phyloP scores from a whole-genome alignment of 1,284 basidiomycete species.

The Austroboletus novae-zelandiae region DNA sequence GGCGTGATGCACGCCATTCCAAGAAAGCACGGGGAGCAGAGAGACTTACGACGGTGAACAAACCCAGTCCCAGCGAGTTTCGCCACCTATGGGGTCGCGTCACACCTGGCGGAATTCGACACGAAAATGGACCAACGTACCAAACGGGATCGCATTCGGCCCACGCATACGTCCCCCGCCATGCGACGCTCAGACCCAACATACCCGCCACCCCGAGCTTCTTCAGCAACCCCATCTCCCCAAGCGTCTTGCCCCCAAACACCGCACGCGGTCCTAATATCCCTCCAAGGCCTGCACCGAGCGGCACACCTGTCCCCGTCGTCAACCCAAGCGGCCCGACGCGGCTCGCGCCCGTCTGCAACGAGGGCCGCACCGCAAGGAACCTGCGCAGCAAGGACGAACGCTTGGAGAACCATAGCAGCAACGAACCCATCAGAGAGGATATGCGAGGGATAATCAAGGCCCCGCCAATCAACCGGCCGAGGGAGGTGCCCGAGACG shows the following conservation, averaged over 20 bases:
- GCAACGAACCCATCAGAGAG: slow-evolving; percentile 57
- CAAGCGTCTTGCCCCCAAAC: slow-evolving; percentile 20
- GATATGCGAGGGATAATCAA: slow-evolving; percentile 64
- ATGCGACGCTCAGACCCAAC: slow-evolving; percentile 45
- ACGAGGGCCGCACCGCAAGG: slow-evolving; percentile 50
- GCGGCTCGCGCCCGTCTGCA: slow-evolving; percentile 13
- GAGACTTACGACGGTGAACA: slow-evolving; percentile 60
- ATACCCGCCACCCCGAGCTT: slow-evolving; percentile 34
- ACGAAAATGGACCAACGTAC: slow-evolving; percentile 34
- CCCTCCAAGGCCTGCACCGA: slow-evolving; percentile 1
- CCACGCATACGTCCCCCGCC: slow-evolving; percentile 59
- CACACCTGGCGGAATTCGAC: background rate
- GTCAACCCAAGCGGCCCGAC: slow-evolving; percentile 15
- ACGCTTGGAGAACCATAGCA: slow-evolving; percentile 52
- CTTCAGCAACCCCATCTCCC: slow-evolving; percentile 23
- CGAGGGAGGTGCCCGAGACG: slow-evolving; percentile 56
- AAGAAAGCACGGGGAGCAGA: too few relatives aligned
- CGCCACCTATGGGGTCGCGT: slow-evolving; percentile 55
- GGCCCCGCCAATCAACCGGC: slow-evolving; percentile 63
- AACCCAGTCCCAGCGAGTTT: slow-evolving; percentile 64
- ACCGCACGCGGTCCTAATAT: slow-evolving; percentile 12
- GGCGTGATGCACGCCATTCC: too few relatives aligned
- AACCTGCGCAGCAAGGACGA: slow-evolving; percentile 49
- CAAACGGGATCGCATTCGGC: slow-evolving; percentile 70
- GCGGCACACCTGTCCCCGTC: slow-evolving; percentile 2